Base-by-base conservation (phyloP, 2,329 filamentous ascomycete genomes). In the Penicillium sp. region DNA sequence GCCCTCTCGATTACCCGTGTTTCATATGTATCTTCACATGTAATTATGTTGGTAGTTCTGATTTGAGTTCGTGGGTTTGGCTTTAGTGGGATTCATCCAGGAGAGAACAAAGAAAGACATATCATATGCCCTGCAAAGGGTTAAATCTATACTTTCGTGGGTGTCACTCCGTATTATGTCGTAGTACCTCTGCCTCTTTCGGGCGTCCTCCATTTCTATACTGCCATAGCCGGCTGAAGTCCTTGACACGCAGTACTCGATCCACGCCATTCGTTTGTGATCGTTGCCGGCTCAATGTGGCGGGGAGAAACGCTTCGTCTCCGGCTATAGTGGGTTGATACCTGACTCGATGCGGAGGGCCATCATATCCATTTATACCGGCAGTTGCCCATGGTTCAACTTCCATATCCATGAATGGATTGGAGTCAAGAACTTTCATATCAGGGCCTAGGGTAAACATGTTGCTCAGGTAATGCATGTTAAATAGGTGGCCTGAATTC, bases 381-480 rank as follows among this genome's bases (percentile, higher is more conserved):
- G 54, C 34, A 7, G 49, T 55, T 31, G 47, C 43, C 41, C 41
- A 56, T 16, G 54, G 49, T 21, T 70, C 65, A 1, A 72, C 63
- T 44, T 68, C 60, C 53, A 65, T 66, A 45, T 74, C 67, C 69
- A 76, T 75, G 51, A 75, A 76, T 1, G 64, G 59, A 41, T 75
- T 74, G 0, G 66, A 64, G 5, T 72, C 69, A 7, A 71, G 58
- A 11, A 68, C 68, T 31, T 31, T 65, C 31, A 45, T 45, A 45
- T 67, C 65, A 52, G 65, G 61, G 13, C 71, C 65, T 27, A 72
- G 61, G 3, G 74, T 71, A 55, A 79, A 79, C 70, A 79, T 78
- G 15, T 66, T 66, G 52, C 74, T 68, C 31, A 80, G 60, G 48
- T 79, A 79, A 60, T 79, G 77, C 60, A 78, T 74, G 43, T 78